These are phyloP conservation scores for Gymnopilus dilepis DNA, from an alignment of 768 basidiomycete species.

Conservation along the genomic window DNA sequence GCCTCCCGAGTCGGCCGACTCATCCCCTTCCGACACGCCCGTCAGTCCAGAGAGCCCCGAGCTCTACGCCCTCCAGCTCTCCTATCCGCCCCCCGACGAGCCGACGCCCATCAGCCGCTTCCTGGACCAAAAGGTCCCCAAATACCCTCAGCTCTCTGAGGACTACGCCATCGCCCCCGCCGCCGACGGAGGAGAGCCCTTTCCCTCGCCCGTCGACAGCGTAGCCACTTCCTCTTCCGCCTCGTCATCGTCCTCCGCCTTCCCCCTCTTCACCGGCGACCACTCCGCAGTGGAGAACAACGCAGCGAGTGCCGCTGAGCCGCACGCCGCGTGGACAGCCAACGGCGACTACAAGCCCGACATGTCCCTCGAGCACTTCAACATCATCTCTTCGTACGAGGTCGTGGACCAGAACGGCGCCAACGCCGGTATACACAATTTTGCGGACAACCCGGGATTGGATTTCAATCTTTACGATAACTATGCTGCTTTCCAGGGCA, in stretches of 20 bases:
- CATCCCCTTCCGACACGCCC: slow-evolving; percentile 35
- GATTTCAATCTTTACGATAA: slow-evolving; percentile 37
- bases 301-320: slow-evolving; percentile 10
- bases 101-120: slow-evolving; percentile 23
- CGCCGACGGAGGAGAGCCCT: slow-evolving; percentile 28
- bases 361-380: slow-evolving; percentile 25
- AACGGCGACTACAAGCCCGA: slow-evolving; percentile 24
- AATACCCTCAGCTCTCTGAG: slow-evolving; percentile 33
- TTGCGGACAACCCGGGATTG: slow-evolving; percentile 27
- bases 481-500: slow-evolving; percentile 28
- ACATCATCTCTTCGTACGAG: slow-evolving; percentile 27
- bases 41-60: slow-evolving; percentile 34
- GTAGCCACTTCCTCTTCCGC: slow-evolving; percentile 29
- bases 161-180: slow-evolving; percentile 20
- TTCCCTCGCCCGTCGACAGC: slow-evolving; percentile 42
- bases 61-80: slow-evolving; percentile 31
- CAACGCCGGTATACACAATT: slow-evolving; percentile 24
- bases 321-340: slow-evolving; percentile 9
- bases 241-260: slow-evolving; percentile 30
- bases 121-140: slow-evolving; percentile 30
- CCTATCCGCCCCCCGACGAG: slow-evolving; percentile 32
- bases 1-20: slow-evolving; percentile 36
- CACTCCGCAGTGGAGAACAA: slow-evolving; percentile 13
- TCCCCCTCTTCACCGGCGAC: slow-evolving; percentile 25
- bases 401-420: slow-evolving; percentile 23